Base-by-base conservation (phyloP, 352 stramenopile species). In the Phytopythium montanum region DNA sequence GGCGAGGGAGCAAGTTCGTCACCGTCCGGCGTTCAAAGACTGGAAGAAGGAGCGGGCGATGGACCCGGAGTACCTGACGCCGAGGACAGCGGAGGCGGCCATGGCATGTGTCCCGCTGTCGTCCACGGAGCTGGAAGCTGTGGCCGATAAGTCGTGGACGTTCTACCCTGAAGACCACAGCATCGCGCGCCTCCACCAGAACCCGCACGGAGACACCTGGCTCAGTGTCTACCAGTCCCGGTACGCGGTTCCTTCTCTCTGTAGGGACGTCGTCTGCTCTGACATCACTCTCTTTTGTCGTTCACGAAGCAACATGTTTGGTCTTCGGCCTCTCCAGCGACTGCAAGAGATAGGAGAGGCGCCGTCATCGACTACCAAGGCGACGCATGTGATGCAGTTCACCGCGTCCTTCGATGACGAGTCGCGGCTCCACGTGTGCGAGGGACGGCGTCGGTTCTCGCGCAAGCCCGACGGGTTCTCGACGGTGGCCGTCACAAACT, bases 81-180 rank as follows among this genome's bases (percentile, higher is more conserved):
- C 83, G 41, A 73, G 83, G 14, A 87, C 75, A 2, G 63, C 69
- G 25, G 54, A 68, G 28, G 79, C 83, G 5, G 57, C 70, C 19
- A 65, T 57, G 8, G 68, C 75, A 2, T 87, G 70, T 33, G 68
- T 92, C 10, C 66, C 76, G 19, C 60, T 92, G 25, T 90, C 80
- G 4, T 61, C 75, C 19, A 68, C 64, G 3, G 68, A 90, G 28
- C 68, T 92, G 6, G 55, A 59, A 14, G 55, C 66, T 16, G 58
- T 92, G 2, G 58, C 68, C 4, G 75, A 81, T 41, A 74, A 85
- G 49, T 79, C 60, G 23, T 81, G 65, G 33, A 65, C 75, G 39
- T 69, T 87, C 41, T 92, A 79, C 53, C 82, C 84, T 34, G 77
- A 79, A 5, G 82, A 94, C 50, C 84, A 92, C 45, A 88, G 76